phyloP scores from a whole-genome alignment of 306 rosid genomes.

The Lotus japonicus region DNA sequence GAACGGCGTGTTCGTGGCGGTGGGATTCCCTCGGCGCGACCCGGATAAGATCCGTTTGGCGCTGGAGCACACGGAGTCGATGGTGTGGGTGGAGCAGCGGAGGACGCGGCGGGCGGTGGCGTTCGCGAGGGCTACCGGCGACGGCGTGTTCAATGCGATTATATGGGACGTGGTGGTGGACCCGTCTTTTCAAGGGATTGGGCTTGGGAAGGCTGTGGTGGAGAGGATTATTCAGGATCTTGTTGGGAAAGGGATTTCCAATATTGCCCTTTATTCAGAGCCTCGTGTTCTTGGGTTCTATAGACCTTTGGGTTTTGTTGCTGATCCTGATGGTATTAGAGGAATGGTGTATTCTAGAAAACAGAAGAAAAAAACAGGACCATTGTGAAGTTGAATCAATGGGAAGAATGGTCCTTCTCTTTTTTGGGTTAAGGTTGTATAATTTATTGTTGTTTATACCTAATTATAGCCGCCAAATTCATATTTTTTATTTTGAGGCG shows the following conservation, averaged over 20 bases:
- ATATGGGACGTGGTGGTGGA: conserved; percentile 94
- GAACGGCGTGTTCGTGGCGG: conserved; percentile 74
- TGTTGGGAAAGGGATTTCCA: conserved; percentile 43
- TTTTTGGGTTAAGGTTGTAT: neutral
- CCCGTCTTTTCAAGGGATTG: conserved; percentile 86
- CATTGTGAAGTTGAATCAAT: neutral
- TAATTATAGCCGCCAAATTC: neutral
- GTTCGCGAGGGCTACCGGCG: conserved; percentile 87
- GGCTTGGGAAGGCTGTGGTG: conserved; percentile 76
- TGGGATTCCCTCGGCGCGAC: conserved; percentile 80
- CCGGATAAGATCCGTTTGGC: conserved; percentile 61
- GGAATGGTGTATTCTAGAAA: conserved; percentile 81
- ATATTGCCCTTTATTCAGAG: conserved; percentile 78
- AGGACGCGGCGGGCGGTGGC: conserved; percentile 64
- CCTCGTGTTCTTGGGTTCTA: conserved; percentile 83
- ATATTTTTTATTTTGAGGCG: neutral
- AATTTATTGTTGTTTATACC: neutral
- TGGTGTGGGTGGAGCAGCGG: conserved; percentile 67
- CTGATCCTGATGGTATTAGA: conserved; percentile 80
- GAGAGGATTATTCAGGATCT: conserved; percentile 61
- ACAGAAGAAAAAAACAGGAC: neutral
- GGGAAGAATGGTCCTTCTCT: neutral
- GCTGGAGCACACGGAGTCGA: conserved; percentile 61
- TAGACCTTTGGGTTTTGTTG: conserved; percentile 73
- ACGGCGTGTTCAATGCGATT: conserved; percentile 88